These are phyloP conservation scores for Neophaeococcomyces mojaviensis DNA, from an alignment of 2,329 filamentous ascomycete species.

Conservation along the genomic window DNA sequence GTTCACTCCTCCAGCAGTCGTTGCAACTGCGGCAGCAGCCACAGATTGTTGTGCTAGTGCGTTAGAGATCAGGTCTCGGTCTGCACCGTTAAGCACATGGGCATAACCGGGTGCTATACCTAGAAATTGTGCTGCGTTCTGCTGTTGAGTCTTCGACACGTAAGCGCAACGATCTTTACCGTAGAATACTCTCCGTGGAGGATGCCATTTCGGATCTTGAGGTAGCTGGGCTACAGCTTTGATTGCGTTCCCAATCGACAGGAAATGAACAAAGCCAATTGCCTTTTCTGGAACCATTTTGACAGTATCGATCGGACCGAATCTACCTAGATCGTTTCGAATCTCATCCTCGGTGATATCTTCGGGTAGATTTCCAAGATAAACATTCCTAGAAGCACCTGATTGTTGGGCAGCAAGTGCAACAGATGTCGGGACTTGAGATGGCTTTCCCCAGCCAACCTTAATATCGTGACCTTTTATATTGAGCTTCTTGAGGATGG, in stretches of 20 bases:
- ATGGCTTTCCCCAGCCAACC: slow-evolving; percentile 98
- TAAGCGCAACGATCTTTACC: slow-evolving; percentile 98
- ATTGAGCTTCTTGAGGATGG: slow-evolving; percentile 97
- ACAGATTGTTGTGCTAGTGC: slow-evolving; percentile 96
- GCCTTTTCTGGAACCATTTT: slow-evolving; percentile 97
- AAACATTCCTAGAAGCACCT: slow-evolving; percentile 92
- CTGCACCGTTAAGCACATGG: slow-evolving; percentile 89
- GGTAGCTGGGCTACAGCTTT: slow-evolving; percentile 95
- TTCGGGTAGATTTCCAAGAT: slow-evolving; percentile 86
- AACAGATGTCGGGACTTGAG: slow-evolving; percentile 93
- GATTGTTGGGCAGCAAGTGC: slow-evolving; percentile 97
- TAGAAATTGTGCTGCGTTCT: slow-evolving; percentile 96
- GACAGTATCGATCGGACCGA: slow-evolving; percentile 91
- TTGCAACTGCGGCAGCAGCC: slow-evolving; percentile 90
- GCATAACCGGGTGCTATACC: slow-evolving; percentile 95
- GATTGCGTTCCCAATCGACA: slow-evolving; percentile 96
- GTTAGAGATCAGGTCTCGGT: slow-evolving; percentile 93
- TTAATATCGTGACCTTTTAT: slow-evolving; percentile 99
- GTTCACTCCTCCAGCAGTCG: slow-evolving; percentile 91
- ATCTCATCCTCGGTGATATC: slow-evolving; percentile 87
- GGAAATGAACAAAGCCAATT: slow-evolving; percentile 94
- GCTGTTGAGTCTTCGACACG: slow-evolving; percentile 98
- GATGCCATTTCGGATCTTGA: slow-evolving; percentile 94
- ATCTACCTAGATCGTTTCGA: slow-evolving; percentile 89
- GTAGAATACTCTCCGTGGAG: slow-evolving; percentile 92